A percentile compares a stretch with the other conserved stretches of the same genome.
phyloP scores from a whole-genome alignment of 1,139 yeast genomes.

The Arxiozyma heterogenica region DNA sequence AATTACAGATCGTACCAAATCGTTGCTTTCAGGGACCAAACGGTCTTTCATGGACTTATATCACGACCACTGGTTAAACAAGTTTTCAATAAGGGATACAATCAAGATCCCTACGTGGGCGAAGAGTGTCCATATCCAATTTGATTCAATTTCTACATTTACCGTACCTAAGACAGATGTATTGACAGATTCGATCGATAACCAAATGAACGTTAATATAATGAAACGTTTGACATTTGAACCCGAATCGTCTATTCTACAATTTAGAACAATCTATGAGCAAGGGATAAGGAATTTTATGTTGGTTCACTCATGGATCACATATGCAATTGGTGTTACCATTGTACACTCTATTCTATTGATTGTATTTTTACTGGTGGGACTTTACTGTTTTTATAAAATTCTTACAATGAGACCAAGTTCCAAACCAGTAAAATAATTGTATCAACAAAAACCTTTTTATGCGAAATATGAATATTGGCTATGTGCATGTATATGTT shows the following conservation, averaged over 20 bases:
- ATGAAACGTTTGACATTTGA: constrained; percentile 9
- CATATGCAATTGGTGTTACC: constrained; percentile 22
- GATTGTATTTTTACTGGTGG: constrained; percentile 12
- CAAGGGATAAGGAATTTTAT: constrained; percentile 27
- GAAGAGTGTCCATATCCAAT: constrained; percentile 7
- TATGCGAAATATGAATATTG: background rate
- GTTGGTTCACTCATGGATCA: constrained; percentile 19
- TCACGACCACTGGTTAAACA: constrained; percentile 20
- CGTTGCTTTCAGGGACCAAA: background rate
- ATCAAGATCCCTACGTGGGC: constrained; percentile 9
- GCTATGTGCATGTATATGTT: background rate
- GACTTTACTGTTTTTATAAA: background rate
- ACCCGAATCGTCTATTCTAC: constrained; percentile 14
- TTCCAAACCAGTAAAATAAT: background rate
- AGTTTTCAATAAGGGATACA: constrained; percentile 13
- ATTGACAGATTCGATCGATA: background rate
- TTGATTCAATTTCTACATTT: constrained; percentile 1
- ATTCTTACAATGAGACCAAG: background rate
- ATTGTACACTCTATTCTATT: constrained; percentile 16
- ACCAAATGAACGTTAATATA: background rate
- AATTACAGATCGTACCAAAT: background rate
- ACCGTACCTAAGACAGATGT: background rate
- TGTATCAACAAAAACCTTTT: background rate
- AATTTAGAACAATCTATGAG: constrained; percentile 19
- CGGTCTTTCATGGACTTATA: constrained; percentile 5